A percentile compares a stretch with the other conserved stretches of the same genome.
phyloP scores from a whole-genome alignment of 169 alveolate species.

The Cryptosporidium muris region DNA sequence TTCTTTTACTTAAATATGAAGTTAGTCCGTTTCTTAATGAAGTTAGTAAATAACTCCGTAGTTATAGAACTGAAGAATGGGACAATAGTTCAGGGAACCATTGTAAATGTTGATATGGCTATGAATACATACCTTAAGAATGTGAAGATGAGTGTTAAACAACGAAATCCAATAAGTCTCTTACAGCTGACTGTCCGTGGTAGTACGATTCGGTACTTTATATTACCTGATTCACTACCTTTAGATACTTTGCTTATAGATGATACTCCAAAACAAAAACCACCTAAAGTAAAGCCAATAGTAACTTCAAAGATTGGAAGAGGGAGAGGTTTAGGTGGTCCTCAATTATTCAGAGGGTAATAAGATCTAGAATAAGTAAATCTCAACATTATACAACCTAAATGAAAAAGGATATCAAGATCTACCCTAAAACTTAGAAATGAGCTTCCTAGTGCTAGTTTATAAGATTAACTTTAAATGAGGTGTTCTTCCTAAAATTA shows the following conservation, averaged over 20 bases:
- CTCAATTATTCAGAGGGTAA: neutral
- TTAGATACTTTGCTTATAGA: slow-evolving; percentile 95
- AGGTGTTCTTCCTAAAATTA: too few relatives aligned
- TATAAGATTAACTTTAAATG: too few relatives aligned
- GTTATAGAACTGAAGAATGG: slow-evolving; percentile 98
- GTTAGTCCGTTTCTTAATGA: slow-evolving; percentile 95
- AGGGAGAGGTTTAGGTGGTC: neutral
- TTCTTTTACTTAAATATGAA: slow-evolving; percentile 83
- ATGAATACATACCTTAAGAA: slow-evolving; percentile 98
- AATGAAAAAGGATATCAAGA: too few relatives aligned
- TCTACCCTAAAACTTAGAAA: too few relatives aligned
- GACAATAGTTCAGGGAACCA: slow-evolving; percentile 94
- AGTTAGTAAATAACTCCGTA: slow-evolving; percentile 94
- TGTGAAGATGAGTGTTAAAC: slow-evolving; percentile 95
- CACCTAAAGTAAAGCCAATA: slow-evolving; percentile 78
- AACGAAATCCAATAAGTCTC: slow-evolving; percentile 89
- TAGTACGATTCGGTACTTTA: slow-evolving; percentile 94
- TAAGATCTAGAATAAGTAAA: too few relatives aligned
- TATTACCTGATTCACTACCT: slow-evolving; percentile 94
- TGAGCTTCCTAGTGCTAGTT: too few relatives aligned
- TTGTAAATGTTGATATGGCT: slow-evolving; percentile 95
- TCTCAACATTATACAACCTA: too few relatives aligned
- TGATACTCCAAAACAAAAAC: slow-evolving; percentile 92
- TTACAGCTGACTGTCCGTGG: slow-evolving; percentile 94
- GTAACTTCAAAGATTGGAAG: neutral